Percentiles rank a stretch among this genome's conserved stretches.
Conservation (phyloP, 1,284 basidiomycete genomes). For the Thelephora terrestris region DNA sequence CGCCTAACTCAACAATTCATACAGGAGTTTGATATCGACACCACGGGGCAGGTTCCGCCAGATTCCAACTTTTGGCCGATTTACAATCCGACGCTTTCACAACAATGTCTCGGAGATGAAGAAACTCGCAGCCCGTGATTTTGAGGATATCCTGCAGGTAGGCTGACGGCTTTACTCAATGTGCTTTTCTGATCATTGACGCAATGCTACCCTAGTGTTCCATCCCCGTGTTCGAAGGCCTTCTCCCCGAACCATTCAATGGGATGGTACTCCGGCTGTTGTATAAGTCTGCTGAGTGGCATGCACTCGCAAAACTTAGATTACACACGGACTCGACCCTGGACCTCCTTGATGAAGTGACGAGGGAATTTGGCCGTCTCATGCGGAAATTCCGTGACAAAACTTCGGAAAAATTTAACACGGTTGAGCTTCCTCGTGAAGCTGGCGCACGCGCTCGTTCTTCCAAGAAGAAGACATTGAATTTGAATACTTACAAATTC, state of each 20-base stretch:
- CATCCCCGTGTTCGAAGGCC: slow-evolving; percentile 22
- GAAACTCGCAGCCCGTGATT: slow-evolving; percentile 21
- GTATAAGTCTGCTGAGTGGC: slow-evolving; percentile 20
- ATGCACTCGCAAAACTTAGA: slow-evolving; percentile 24
- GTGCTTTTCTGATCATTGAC: not conserved
- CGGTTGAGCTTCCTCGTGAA: slow-evolving; percentile 13
- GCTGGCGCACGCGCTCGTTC: slow-evolving; percentile 6
- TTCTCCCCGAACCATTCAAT: slow-evolving; percentile 19
- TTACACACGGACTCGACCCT: slow-evolving; percentile 21
- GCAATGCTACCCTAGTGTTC: slow-evolving; percentile 16
- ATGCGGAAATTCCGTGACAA: slow-evolving; percentile 12
- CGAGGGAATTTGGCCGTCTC: slow-evolving; percentile 13
- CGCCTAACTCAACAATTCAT: too few species aligned
- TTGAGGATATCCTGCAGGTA: slow-evolving; percentile 20
- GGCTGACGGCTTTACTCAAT: not conserved
- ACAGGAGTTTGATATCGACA: too few species aligned
- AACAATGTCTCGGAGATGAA: slow-evolving; percentile 16
- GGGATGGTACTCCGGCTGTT: slow-evolving; percentile 11
- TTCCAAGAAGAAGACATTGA: slow-evolving; percentile 6
- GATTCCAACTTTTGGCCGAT: slow-evolving; percentile 15
- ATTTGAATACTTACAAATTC: slow-evolving; percentile 11
- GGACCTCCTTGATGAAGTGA: slow-evolving; percentile 11
- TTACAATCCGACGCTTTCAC: slow-evolving; percentile 16
- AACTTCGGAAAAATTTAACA: slow-evolving; percentile 11
- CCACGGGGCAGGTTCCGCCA: slow-evolving; percentile 14